phyloP scores from a whole-genome alignment of 2,329 filamentous ascomycete species.

The Clarireedia hainanense region DNA sequence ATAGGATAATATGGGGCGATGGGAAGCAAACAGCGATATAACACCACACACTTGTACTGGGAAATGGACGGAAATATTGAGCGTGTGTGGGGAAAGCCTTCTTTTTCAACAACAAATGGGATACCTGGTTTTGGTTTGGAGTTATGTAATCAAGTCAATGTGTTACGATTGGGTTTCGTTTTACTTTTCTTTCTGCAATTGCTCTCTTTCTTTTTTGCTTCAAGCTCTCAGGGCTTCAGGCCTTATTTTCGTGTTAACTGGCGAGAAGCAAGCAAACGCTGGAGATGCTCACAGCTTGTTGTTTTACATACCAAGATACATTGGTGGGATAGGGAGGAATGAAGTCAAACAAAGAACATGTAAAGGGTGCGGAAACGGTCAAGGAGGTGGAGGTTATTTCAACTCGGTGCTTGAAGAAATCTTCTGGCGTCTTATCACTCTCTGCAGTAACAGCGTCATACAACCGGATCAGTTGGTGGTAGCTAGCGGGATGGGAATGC shows the following conservation, averaged over 20 bases:
- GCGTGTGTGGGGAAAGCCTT: background rate
- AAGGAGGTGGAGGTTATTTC: no score
- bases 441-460: no score
- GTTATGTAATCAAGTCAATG: conserved; percentile 17
- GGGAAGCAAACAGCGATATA: conserved; percentile 1
- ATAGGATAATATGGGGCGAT: conserved; percentile 32
- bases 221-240: background rate
- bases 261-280: no score
- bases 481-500: no score
- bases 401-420: no score
- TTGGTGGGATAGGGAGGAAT: no score
- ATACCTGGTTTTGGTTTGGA: conserved; percentile 10
- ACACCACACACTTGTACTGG: conserved; percentile 6
- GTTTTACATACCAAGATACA: no score
- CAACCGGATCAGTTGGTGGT: no score
- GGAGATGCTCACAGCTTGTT: no score
- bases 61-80: conserved; percentile 6
- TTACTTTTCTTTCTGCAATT: background rate
- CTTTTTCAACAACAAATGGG: conserved; percentile 1
- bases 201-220: background rate
- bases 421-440: no score
- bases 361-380: no score
- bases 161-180: conserved; percentile 13
- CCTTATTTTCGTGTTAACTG: background rate
- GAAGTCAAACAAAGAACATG: no score